Conservation (phyloP, 2,329 filamentous ascomycete species). For the Colletotrichum godetiae region DNA sequence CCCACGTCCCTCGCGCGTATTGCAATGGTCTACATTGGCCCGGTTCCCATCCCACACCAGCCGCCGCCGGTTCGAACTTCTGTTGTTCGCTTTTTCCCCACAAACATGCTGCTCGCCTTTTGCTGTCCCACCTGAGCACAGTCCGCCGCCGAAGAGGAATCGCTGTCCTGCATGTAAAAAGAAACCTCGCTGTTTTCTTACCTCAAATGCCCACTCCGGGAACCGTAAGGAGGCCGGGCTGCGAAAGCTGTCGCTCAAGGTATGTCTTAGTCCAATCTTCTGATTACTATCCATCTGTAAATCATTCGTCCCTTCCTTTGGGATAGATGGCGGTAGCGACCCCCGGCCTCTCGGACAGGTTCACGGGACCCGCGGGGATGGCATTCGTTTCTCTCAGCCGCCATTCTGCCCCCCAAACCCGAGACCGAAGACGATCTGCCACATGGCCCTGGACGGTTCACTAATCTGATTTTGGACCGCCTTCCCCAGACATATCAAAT, state of each 20-base stretch:
- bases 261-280: not conserved
- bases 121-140: not conserved
- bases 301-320: too few species aligned
- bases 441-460: not conserved
- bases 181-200: not conserved
- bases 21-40: not conserved
- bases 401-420: too few species aligned
- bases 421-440: not conserved
- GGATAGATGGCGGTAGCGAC: too few species aligned
- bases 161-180: too few species aligned
- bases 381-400: not conserved
- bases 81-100: not conserved
- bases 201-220: constrained; percentile 7
- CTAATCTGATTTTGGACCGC: not conserved
- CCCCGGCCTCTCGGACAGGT: not conserved
- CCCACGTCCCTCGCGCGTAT: not conserved
- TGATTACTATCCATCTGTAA: too few species aligned
- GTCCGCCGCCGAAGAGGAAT: too few species aligned
- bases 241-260: constrained; percentile 22
- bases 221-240: constrained; percentile 11
- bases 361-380: not conserved
- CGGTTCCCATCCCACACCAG: not conserved
- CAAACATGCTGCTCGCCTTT: not conserved
- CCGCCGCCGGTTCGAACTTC: not conserved
- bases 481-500: constrained; percentile 20